A percentile compares a stretch with the other conserved stretches of the same genome.
These are phyloP conservation scores for Saccharomycopsis malanga DNA, from an alignment of 805 yeast genomes.

Conservation along the genomic window DNA sequence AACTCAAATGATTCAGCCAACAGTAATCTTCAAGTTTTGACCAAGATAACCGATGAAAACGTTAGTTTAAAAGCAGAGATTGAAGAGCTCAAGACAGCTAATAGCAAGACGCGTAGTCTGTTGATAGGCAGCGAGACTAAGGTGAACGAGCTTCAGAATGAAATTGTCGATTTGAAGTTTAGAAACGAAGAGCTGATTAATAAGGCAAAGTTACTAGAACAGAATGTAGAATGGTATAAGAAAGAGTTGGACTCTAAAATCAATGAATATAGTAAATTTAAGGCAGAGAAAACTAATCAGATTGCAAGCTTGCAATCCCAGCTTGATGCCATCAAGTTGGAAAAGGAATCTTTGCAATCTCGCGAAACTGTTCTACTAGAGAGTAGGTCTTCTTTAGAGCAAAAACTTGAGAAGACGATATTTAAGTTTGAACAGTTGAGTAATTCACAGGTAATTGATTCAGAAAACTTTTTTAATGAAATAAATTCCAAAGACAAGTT, in stretches of 20 bases:
- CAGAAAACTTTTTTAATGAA: conserved; percentile 49
- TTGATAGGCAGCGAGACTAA: conserved; percentile 7
- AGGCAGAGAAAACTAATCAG: conserved; percentile 2
- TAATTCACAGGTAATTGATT: conserved; percentile 35
- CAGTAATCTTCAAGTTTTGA: conserved; percentile 35
- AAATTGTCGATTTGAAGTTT: conserved; percentile 24
- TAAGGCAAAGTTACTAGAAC: conserved; percentile 28
- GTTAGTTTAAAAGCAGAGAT: conserved; percentile 30
- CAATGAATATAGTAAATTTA: conserved; percentile 29
- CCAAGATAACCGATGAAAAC: conserved; percentile 35
- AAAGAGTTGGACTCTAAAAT: conserved; percentile 26
- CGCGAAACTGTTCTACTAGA: conserved; percentile 2
- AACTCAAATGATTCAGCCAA: conserved; percentile 32
- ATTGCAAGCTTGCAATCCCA: conserved; percentile 1
- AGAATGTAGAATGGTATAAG: conserved; percentile 29
- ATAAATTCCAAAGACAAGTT: conserved; percentile 56
- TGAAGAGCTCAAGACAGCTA: conserved; percentile 26
- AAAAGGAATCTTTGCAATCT: neutral
- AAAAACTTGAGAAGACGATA: conserved; percentile 37
- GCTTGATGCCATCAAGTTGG: neutral
- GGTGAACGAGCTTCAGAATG: conserved; percentile 7
- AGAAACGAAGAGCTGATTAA: conserved; percentile 26
- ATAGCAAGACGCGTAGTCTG: conserved; percentile 5
- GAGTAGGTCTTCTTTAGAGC: conserved; percentile 28
- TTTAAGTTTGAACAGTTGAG: conserved; percentile 41